These are phyloP conservation scores for Aspergillus ibericus DNA, from an alignment of 2,329 filamentous ascomycete genomes.

Conservation along the genomic window DNA sequence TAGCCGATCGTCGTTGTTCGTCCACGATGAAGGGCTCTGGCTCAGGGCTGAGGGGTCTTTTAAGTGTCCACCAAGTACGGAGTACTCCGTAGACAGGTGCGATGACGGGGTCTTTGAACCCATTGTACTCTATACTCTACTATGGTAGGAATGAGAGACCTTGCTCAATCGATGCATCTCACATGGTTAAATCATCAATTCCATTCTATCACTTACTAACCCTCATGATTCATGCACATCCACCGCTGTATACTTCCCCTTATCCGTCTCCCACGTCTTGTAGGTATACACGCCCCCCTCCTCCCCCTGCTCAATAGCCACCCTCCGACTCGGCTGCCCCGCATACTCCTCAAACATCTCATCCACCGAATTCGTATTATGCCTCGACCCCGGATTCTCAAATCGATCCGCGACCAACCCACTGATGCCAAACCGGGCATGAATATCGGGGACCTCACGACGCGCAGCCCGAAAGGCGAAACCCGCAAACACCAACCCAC, in stretches of 20 bases:
- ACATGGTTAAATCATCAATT: too few species aligned
- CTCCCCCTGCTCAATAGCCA: not conserved
- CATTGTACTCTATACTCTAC: too few species aligned
- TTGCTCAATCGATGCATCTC: too few species aligned
- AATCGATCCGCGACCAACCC: constrained; percentile 3
- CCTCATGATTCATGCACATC: not conserved
- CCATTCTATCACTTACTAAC: too few species aligned
- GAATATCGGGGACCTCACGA: not conserved
- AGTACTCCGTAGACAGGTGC: too few species aligned
- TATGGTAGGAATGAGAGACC: too few species aligned
- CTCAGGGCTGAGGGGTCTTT: too few species aligned
- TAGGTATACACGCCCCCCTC: not conserved
- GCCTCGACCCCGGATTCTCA: not conserved
- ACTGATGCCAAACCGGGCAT: not conserved
- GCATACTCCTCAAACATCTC: constrained; percentile 1
- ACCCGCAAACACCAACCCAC: not conserved
- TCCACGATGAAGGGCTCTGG: too few species aligned
- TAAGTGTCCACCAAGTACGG: too few species aligned
- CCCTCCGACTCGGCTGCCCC: not conserved
- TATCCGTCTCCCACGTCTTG: not conserved
- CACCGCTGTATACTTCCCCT: not conserved
- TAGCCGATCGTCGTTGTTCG: not conserved
- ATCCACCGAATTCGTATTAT: not conserved
- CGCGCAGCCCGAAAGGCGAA: not conserved
- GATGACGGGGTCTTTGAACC: too few species aligned